These are phyloP conservation scores for Meredithiella fracta DNA, from an alignment of 2,329 filamentous ascomycete genomes.

Conservation along the genomic window DNA sequence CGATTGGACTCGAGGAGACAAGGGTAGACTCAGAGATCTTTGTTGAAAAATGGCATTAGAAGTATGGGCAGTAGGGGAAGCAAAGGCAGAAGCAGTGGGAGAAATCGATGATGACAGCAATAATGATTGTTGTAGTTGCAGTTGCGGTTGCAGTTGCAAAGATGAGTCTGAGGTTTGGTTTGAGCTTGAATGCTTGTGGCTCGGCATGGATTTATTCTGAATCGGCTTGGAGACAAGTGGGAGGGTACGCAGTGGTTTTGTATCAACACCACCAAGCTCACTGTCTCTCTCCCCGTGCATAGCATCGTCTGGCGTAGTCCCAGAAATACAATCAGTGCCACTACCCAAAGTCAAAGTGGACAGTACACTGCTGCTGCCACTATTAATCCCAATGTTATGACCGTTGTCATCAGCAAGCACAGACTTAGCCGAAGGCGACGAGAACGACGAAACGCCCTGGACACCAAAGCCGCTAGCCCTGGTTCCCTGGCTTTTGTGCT, in stretches of 20 bases:
- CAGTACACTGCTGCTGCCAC: background rate
- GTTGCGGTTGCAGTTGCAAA: background rate
- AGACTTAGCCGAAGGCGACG: background rate
- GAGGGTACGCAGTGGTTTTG: constrained; percentile 5
- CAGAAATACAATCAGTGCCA: constrained; percentile 4
- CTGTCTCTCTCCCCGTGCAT: constrained; percentile 8
- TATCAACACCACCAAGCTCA: background rate
- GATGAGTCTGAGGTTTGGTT: background rate
- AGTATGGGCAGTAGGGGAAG: background rate
- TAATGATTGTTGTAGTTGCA: constrained; percentile 1
- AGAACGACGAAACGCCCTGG: background rate
- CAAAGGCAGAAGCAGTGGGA: background rate
- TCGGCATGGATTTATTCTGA: constrained; percentile 2
- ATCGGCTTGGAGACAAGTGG: constrained; percentile 1
- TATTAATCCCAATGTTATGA: background rate
- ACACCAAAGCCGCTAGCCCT: background rate
- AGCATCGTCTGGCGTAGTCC: constrained; percentile 5
- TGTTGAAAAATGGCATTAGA: background rate
- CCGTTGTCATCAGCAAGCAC: background rate
- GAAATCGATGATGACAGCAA: background rate
- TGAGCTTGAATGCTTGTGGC: background rate
- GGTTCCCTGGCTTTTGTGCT: background rate
- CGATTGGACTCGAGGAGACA: background rate
- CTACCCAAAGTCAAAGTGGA: background rate
- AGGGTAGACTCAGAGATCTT: background rate